Conservation (phyloP, 257 asterid genomes). For the Solanum chiquidenum region DNA sequence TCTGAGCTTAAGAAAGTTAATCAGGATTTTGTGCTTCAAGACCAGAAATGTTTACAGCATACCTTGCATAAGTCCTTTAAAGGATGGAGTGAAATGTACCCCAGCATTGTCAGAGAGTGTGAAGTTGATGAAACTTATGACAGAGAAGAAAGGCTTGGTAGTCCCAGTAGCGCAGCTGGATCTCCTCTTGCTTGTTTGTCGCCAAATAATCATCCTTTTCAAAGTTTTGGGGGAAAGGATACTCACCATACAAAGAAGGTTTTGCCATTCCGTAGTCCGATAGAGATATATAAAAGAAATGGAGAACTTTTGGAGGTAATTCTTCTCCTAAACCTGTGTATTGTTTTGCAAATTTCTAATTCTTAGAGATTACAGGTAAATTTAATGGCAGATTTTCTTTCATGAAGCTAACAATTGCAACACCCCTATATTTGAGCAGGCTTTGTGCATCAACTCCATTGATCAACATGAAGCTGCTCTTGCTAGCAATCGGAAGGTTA, state of each 20-base stretch:
- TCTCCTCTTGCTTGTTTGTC: conserved; percentile 81
- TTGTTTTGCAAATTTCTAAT: neutral
- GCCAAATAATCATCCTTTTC: conserved; percentile 82
- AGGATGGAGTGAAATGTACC: conserved; percentile 64
- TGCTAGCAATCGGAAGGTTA: conserved; percentile 86
- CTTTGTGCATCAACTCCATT: conserved; percentile 69
- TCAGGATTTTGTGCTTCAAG: conserved; percentile 46
- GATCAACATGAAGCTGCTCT: conserved; percentile 82
- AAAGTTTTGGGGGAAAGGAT: conserved; percentile 45
- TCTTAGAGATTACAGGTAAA: neutral
- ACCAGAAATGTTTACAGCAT: conserved; percentile 40
- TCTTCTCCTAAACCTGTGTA: conserved; percentile 10
- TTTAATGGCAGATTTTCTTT: neutral
- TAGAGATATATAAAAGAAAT: conserved; percentile 63
- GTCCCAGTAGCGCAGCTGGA: conserved; percentile 56
- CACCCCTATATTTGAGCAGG: conserved; percentile 40
- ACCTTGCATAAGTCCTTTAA: conserved; percentile 40
- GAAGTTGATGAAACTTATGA: conserved; percentile 54
- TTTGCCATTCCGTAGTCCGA: conserved; percentile 63
- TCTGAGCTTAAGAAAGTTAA: conserved; percentile 33
- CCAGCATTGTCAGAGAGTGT: conserved; percentile 49
- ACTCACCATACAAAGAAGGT: conserved; percentile 26
- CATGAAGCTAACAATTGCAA: neutral
- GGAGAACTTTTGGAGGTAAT: conserved; percentile 92
- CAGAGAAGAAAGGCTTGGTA: conserved; percentile 52